These are phyloP conservation scores for Podospora tetraspora DNA, from an alignment of 495 filamentous ascomycete species.

Conservation along the genomic window DNA sequence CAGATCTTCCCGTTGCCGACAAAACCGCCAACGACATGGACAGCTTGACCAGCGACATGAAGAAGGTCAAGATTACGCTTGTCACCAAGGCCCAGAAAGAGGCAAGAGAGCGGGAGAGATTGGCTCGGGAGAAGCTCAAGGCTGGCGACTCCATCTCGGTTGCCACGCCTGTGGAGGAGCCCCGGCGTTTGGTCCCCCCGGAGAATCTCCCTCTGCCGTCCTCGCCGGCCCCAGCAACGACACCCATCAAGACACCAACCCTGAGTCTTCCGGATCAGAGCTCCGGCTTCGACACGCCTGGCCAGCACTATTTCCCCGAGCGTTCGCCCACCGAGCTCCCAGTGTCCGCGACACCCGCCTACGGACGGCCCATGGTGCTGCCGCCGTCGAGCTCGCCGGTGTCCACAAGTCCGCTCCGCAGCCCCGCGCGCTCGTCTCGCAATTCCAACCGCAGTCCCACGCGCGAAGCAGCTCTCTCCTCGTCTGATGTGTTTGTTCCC, in stretches of 20 bases:
- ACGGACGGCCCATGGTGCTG: not conserved
- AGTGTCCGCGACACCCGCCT: slow-evolving; percentile 9
- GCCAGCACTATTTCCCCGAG: not conserved
- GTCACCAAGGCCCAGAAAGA: slow-evolving; percentile 67
- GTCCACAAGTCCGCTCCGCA: slow-evolving; percentile 6
- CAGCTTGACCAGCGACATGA: slow-evolving; percentile 59
- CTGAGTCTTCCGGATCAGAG: not conserved
- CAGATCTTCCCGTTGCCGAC: slow-evolving; percentile 5
- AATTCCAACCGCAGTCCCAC: slow-evolving; percentile 17
- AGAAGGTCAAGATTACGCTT: slow-evolving; percentile 71
- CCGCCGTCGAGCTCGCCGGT: slow-evolving; percentile 8
- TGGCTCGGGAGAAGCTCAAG: slow-evolving; percentile 28
- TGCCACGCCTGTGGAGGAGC: slow-evolving; percentile 10
- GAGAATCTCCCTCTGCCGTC: slow-evolving; percentile 14
- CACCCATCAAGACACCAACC: slow-evolving; percentile 1
- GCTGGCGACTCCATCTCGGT: slow-evolving; percentile 20
- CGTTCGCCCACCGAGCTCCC: slow-evolving; percentile 2
- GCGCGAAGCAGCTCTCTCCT: slow-evolving; percentile 13
- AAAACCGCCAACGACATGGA: slow-evolving; percentile 48
- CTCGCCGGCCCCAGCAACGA: slow-evolving; percentile 1
- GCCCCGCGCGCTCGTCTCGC: slow-evolving; percentile 4
- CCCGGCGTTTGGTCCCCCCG: slow-evolving; percentile 3
- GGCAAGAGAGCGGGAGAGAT: slow-evolving; percentile 36
- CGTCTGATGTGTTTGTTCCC: slow-evolving; percentile 26
- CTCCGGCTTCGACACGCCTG: not conserved